phyloP scores from a whole-genome alignment of 2,329 filamentous ascomycete species.

The Aureobasidium subglaciale region DNA sequence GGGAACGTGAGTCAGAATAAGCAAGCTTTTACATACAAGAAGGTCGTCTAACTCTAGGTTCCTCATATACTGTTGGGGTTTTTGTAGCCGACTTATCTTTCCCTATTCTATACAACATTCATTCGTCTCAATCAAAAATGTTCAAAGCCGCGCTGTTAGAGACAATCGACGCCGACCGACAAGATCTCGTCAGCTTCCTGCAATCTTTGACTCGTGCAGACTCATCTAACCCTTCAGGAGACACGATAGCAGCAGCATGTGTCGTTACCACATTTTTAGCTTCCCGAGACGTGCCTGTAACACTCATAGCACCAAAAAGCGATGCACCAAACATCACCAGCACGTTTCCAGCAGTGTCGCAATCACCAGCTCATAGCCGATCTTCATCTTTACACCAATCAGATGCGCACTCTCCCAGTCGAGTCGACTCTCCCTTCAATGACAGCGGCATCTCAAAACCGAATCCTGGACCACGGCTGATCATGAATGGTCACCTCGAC shows the following conservation, averaged over 20 bases:
- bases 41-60: not conserved
- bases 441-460: not conserved
- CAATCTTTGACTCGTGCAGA: conserved; percentile 30
- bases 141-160: conserved; percentile 22
- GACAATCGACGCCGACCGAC: conserved; percentile 23
- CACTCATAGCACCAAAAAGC: conserved; percentile 27
- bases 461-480: conserved; percentile 26
- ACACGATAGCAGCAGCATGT: conserved; percentile 30
- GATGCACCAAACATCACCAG: conserved; percentile 31
- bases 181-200: conserved; percentile 26
- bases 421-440: not conserved
- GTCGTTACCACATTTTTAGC: conserved; percentile 28
- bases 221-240: conserved; percentile 34
- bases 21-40: conserved; percentile 4
- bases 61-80: not conserved
- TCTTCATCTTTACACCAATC: not conserved
- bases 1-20: conserved; percentile 8
- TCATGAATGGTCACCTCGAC: conserved; percentile 40
- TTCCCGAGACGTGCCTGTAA: conserved; percentile 20
- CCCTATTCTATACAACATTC: not conserved
- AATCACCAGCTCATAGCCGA: not conserved
- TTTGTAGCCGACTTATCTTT: not conserved
- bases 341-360: conserved; percentile 22
- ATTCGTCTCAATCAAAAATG: not conserved
- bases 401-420: conserved; percentile 10